phyloP scores from a whole-genome alignment of 768 basidiomycete genomes.

The Pleurotus tuber-regium region DNA sequence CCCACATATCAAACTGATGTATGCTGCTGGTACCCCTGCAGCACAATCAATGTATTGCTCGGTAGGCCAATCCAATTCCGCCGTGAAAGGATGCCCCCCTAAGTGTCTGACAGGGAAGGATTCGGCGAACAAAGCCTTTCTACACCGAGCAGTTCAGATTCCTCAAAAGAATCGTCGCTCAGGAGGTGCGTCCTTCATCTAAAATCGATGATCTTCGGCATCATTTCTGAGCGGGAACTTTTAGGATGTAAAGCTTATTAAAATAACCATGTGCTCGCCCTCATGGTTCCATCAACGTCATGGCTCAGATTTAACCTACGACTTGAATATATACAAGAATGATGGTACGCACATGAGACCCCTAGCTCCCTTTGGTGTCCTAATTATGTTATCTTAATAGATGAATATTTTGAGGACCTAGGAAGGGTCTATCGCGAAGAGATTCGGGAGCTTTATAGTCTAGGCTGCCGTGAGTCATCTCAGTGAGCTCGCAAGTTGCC shows the following conservation, averaged over 20 bases:
- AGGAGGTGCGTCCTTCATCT: constrained; percentile 37
- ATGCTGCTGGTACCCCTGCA: constrained; percentile 35
- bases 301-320: constrained; percentile 56
- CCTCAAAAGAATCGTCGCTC: constrained; percentile 52
- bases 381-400: constrained; percentile 21
- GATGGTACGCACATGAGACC: constrained; percentile 40
- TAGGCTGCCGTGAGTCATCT: constrained; percentile 50
- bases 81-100: constrained; percentile 22
- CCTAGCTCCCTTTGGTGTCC: background rate
- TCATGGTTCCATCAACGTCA: constrained; percentile 72
- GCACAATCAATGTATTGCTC: constrained; percentile 41
- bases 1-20: constrained; percentile 44
- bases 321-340: constrained; percentile 54
- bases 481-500: background rate
- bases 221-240: constrained; percentile 9
- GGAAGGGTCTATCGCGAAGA: constrained; percentile 47
- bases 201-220: constrained; percentile 1
- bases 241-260: constrained; percentile 64
- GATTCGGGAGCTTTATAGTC: constrained; percentile 43
- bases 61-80: constrained; percentile 23
- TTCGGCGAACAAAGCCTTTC: constrained; percentile 58
- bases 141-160: constrained; percentile 64
- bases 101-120: constrained; percentile 47
- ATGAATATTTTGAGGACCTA: constrained; percentile 50
- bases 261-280: constrained; percentile 70